Conservation (phyloP, 1,139 yeast genomes). For the Pichia sp. region DNA sequence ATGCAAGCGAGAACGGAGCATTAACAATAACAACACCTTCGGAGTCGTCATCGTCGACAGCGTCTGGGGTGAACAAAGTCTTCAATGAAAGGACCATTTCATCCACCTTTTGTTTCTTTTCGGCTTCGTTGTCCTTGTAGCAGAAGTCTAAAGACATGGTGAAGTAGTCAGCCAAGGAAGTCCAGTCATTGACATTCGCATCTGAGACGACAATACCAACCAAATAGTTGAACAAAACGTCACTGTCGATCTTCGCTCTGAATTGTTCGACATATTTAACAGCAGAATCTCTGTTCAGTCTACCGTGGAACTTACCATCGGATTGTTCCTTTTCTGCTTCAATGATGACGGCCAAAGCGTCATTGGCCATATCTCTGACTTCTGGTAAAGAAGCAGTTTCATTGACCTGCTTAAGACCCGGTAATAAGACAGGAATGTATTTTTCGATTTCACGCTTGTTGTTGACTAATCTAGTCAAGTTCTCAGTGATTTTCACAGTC, state of each 20-base stretch:
- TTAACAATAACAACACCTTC: conserved; percentile 88
- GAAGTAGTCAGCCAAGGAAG: conserved; percentile 53
- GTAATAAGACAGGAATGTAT: conserved; percentile 77
- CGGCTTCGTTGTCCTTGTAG: conserved; percentile 29
- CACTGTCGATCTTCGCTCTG: conserved; percentile 30
- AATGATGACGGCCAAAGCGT: conserved; percentile 72
- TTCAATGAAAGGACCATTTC: conserved; percentile 49
- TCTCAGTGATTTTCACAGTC: conserved; percentile 93
- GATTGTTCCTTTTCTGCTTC: conserved; percentile 67
- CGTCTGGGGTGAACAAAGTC: conserved; percentile 57
- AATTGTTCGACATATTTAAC: conserved; percentile 34
- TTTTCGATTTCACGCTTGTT: conserved; percentile 87
- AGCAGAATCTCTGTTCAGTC: conserved; percentile 53
- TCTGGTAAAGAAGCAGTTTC: conserved; percentile 93
- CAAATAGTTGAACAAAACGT: conserved; percentile 40
- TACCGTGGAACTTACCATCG: conserved; percentile 71
- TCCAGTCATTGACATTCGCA: conserved; percentile 91
- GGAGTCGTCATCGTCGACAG: conserved; percentile 43
- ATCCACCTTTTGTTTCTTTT: conserved; percentile 32
- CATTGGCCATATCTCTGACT: conserved; percentile 86
- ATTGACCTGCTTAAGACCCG: conserved; percentile 84
- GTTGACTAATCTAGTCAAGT: conserved; percentile 90
- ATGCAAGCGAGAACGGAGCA: conserved; percentile 91
- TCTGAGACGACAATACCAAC: conserved; percentile 52
- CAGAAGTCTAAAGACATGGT: conserved; percentile 32